Conservation (phyloP, 2,329 filamentous ascomycete genomes). For the Calonectria pseudoturangicola region DNA sequence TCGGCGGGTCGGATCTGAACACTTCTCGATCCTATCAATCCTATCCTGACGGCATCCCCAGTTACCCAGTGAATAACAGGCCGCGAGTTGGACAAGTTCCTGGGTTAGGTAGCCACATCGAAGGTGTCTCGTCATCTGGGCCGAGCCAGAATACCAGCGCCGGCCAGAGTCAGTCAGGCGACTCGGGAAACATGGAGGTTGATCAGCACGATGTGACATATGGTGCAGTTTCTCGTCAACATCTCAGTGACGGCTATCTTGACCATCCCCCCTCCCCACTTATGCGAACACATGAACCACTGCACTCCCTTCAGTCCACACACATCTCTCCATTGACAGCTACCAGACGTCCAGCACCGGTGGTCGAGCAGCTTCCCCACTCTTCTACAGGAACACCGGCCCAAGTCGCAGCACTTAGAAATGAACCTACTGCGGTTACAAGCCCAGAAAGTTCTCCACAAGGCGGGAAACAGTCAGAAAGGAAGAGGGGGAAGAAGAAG, state of each 20-base stretch:
- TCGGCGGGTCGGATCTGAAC: conserved; percentile 36
- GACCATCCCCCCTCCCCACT: conserved; percentile 74
- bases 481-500: conserved; percentile 70
- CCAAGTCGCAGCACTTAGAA: conserved; percentile 75
- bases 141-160: conserved; percentile 59
- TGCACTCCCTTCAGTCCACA: conserved; percentile 81
- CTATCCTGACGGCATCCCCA: conserved; percentile 37
- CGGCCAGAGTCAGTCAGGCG: conserved; percentile 65
- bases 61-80: conserved; percentile 41
- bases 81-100: conserved; percentile 53
- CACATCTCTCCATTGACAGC: conserved; percentile 77
- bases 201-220: conserved; percentile 43
- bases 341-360: conserved; percentile 58
- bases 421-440: conserved; percentile 67
- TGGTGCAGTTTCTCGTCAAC: conserved; percentile 42
- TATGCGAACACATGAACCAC: conserved; percentile 83
- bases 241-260: conserved; percentile 51
- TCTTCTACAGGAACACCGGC: conserved; percentile 62
- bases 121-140: conserved; percentile 38
- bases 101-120: conserved; percentile 57
- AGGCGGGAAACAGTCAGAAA: conserved; percentile 68
- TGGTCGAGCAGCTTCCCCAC: conserved; percentile 43
- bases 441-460: conserved; percentile 78
- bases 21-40: conserved; percentile 37
- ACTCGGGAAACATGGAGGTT: conserved; percentile 60